These are phyloP conservation scores for Tuber indicum DNA, from an alignment of 495 filamentous ascomycete genomes.

Conservation along the genomic window DNA sequence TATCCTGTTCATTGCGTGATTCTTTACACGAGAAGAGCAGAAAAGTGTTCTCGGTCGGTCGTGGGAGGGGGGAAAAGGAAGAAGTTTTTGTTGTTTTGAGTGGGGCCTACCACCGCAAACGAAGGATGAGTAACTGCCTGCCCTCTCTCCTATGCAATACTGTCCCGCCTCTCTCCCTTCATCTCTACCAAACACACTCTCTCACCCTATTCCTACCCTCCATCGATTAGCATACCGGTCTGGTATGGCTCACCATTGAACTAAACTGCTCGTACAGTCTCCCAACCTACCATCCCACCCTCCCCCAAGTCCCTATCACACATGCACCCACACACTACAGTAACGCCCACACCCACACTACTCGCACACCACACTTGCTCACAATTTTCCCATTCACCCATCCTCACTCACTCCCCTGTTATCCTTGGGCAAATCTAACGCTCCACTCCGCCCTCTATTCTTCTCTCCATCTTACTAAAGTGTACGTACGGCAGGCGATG, in stretches of 20 bases:
- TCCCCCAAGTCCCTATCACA: neutral
- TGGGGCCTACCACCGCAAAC: neutral
- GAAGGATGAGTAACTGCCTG: constrained; percentile 29
- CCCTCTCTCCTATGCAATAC: neutral
- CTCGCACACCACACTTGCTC: neutral
- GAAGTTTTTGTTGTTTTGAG: constrained; percentile 33
- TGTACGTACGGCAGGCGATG: neutral
- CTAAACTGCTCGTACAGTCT: neutral
- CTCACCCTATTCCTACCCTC: constrained; percentile 6
- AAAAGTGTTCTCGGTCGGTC: constrained; percentile 15
- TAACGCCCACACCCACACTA: neutral
- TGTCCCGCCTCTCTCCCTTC: constrained; percentile 10
- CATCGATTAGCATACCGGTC: neutral
- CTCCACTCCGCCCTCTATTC: neutral
- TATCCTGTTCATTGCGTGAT: constrained; percentile 36
- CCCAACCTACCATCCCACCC: neutral
- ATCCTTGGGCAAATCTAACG: neutral
- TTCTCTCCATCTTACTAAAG: neutral
- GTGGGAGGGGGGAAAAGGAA: constrained; percentile 14
- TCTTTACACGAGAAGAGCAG: constrained; percentile 15
- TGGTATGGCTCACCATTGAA: neutral
- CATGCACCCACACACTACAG: neutral
- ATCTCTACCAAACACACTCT: constrained; percentile 13
- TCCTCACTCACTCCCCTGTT: neutral
- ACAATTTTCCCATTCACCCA: neutral